Base-by-base conservation (phyloP, 2,329 filamentous ascomycete species). In the Pyrenophora seminiperda region DNA sequence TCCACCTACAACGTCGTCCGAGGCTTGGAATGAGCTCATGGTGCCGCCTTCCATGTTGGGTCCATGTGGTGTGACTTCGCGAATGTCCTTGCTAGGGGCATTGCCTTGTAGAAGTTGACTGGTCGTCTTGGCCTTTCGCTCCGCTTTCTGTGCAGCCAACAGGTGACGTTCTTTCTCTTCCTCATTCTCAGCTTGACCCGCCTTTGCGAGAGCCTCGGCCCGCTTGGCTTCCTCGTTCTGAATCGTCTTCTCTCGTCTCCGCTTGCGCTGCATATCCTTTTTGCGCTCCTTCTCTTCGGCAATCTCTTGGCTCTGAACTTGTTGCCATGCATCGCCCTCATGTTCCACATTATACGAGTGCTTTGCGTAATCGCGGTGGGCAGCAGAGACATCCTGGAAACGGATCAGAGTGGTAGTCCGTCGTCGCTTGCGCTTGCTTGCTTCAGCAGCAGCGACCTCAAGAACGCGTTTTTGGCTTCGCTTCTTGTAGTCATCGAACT, bases 181-280 rank as follows among this genome's bases (percentile, higher is more conserved):
- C 55, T 94, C 90, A 67, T 97, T 91, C 58, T 89, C 83, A 2
- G 90, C 89, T 44, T 87, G 84, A 50, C 88, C 83, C 7, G 92
- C 90, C 59, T 88, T 88, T 56, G 88, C 86, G 36, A 96, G 79
- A 3, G 91, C 90, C 59, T 88, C 84, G 3, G 88, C 84, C 57
- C 94, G 89, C 76, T 95, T 94, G 70, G 91, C 87, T 70, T 81
- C 80, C 64, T 97, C 93, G 63, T 95, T 89, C 5, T 91, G 93
- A 52, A 95, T 88, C 3, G 91, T 91, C 80, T 97, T 97, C 72
- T 97, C 93, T 14, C 94, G 88, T 34, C 94, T 87, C 53, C 94
- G 85, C 78, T 97, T 99, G 57, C 94, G 89, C 73, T 99, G 94
- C 91, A 99, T 97, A 69, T 99, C 94, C 78, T 99, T 99, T 79